Conservation (phyloP, 352 stramenopile genomes). For the Phytophthora hybrid region DNA sequence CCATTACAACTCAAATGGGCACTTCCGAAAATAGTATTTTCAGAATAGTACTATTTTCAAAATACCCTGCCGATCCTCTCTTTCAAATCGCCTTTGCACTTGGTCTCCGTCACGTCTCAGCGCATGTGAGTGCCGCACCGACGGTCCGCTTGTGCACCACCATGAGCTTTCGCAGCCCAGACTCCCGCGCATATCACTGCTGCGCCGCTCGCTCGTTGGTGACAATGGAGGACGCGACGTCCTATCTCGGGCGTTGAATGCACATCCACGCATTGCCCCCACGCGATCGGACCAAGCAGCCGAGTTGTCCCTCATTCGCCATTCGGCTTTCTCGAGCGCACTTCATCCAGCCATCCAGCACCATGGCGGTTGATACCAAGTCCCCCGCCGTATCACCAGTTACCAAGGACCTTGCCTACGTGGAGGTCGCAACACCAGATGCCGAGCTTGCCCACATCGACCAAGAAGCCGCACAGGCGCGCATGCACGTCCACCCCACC, state of each 20-base stretch:
- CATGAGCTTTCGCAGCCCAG: slow-evolving; percentile 4
- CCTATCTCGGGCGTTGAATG: slow-evolving; percentile 25
- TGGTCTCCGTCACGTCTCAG: neutral
- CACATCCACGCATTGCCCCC: slow-evolving; percentile 17
- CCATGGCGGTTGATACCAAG: slow-evolving; percentile 12
- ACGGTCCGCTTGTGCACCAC: slow-evolving; percentile 9
- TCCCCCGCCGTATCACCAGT: slow-evolving; percentile 8
- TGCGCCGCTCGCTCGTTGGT: slow-evolving; percentile 2
- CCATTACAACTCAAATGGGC: too few relatives aligned
- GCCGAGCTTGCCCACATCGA: slow-evolving; percentile 6
- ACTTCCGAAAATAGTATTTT: too few relatives aligned
- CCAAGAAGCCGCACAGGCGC: slow-evolving; percentile 2
- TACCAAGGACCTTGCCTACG: slow-evolving; percentile 15
- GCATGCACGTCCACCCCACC: slow-evolving; percentile 27
- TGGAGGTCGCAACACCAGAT: slow-evolving; percentile 20
- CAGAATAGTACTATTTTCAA: too few relatives aligned
- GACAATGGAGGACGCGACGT: slow-evolving; percentile 11
- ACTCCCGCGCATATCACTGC: slow-evolving; percentile 26
- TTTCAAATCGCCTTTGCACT: neutral
- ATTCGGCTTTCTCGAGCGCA: slow-evolving; percentile 18
- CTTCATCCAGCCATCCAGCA: neutral
- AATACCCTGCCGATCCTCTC: neutral
- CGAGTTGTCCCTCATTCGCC: slow-evolving; percentile 10
- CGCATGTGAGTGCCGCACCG: slow-evolving; percentile 19
- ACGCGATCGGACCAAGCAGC: slow-evolving; percentile 15